A percentile compares a stretch with the other conserved stretches of the same genome.
phyloP scores from a whole-genome alignment of 1,284 basidiomycete genomes.

The Neotropicomus parvogracilis region DNA sequence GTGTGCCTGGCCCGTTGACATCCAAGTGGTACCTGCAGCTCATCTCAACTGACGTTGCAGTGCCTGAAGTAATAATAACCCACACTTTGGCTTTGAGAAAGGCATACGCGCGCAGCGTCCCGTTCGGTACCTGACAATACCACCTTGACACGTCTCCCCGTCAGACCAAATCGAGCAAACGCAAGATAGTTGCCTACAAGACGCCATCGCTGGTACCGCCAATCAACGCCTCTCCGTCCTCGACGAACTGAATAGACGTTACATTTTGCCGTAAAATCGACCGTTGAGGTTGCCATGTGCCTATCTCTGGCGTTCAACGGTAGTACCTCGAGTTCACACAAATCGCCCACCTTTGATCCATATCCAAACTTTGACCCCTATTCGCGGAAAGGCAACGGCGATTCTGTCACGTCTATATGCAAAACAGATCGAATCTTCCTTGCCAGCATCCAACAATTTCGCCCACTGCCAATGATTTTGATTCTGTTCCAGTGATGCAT shows the following conservation, averaged over 20 bases:
- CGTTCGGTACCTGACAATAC: conserved; percentile 61
- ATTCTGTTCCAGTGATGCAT: conserved; percentile 33
- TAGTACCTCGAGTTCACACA: neutral
- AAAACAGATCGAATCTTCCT: conserved; percentile 47
- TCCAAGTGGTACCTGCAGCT: conserved; percentile 48
- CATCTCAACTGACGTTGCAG: conserved; percentile 2
- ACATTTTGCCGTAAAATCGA: conserved; percentile 59
- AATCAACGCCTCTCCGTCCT: conserved; percentile 57
- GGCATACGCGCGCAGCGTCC: conserved; percentile 52
- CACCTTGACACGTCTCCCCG: conserved; percentile 39
- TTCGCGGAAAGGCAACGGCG: conserved; percentile 55
- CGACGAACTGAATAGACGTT: conserved; percentile 56
- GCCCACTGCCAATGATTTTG: conserved; percentile 56
- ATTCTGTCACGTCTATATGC: conserved; percentile 54
- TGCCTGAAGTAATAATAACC: conserved; percentile 22
- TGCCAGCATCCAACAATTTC: conserved; percentile 48
- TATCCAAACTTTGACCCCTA: conserved; percentile 63
- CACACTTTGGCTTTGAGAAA: conserved; percentile 58
- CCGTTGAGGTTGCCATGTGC: conserved; percentile 56
- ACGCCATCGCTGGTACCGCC: conserved; percentile 67
- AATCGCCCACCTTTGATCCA: conserved; percentile 47
- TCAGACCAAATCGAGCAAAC: conserved; percentile 10
- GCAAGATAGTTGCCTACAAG: conserved; percentile 37
- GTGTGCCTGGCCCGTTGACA: conserved; percentile 42
- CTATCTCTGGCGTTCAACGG: conserved; percentile 29